These are phyloP conservation scores for Bolboschoenus planiculmis DNA, from an alignment of 176 grass and related monocot species.

Conservation along the genomic window DNA sequence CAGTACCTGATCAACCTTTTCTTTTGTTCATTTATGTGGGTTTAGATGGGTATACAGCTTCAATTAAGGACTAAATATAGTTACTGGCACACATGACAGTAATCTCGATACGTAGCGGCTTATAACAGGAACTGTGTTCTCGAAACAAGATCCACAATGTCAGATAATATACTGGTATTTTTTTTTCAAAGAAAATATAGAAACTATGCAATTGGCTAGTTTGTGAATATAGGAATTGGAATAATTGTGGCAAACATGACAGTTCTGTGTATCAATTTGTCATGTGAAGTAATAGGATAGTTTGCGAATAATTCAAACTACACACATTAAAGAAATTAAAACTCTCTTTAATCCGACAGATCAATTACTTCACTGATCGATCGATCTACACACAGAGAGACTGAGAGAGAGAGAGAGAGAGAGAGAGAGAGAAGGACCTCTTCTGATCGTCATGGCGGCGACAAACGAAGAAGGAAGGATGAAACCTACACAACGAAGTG, in stretches of 20 bases:
- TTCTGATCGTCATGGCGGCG: constrained; percentile 90
- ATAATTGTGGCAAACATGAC: no score
- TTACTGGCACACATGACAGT: not conserved
- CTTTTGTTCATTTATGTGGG: not conserved
- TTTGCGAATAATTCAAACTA: no score
- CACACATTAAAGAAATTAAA: no score
- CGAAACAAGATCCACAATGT: not conserved
- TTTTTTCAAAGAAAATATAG: no score
- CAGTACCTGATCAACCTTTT: not conserved
- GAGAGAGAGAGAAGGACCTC: constrained; percentile 22
- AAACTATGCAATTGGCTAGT: no score
- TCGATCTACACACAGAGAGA: not conserved
- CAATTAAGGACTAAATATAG: not conserved
- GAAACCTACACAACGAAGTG: constrained; percentile 57
- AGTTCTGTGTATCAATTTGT: no score
- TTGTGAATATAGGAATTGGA: no score
- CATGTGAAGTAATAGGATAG: no score
- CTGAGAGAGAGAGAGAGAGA: not conserved
- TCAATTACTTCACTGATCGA: not conserved
- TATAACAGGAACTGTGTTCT: not conserved
- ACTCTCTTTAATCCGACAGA: no score
- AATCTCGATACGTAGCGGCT: not conserved
- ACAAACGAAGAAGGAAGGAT: constrained; percentile 78
- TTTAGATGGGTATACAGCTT: not conserved
- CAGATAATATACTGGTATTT: not conserved